Base-by-base conservation (phyloP, 139 green algal species). In the Edaphochlamys debaryana region DNA sequence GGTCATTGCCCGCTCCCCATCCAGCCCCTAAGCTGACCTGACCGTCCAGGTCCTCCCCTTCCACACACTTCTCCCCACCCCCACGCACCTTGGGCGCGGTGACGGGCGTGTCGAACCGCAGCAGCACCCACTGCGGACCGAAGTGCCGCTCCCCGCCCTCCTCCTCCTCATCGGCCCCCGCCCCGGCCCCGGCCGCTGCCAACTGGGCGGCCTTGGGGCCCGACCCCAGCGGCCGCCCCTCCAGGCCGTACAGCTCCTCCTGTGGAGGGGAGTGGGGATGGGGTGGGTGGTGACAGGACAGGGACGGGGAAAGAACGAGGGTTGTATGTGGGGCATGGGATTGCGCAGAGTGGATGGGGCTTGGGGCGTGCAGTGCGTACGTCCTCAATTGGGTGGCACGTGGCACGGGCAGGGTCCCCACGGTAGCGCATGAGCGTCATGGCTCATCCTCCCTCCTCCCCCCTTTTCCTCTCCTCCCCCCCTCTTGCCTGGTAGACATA, bases 401-500 rank as follows among this genome's bases (percentile, higher is more conserved):
- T n/a, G n/a, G n/a, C n/a, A n/a, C n/a, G 32, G 11, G 9, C 19
- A 40, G 60, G 23, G 29, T 50, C 23, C 13, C 48, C 25, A 20
- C 7, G n/a, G 22, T 37, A 80, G 29, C 71, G 63, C 7, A 67
- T 7, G 58, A 67, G 58, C n/a, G n/a, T n/a, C n/a, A n/a, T 67
- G 58, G 58, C 30, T 11, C 36, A 23, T 71, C 45, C 45, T 20
- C 66, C 48, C 34, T 7, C 32, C 38, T 48, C 34, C 48, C 36
- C 66, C 41, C 11, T 74, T 25, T 48, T 64, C 38, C 52, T 27
- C 77, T 2, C 69, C 40, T 11, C n/a, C n/a, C n/a, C n/a, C n/a
- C n/a, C n/a, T n/a, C n/a, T n/a, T n/a, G 93, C 88, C 74, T 96
- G 94, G 67, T 95, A 93, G 4, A 93, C n/a, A 56, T 96, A 98